Conservation (phyloP, 768 basidiomycete species). For the Termitomyces sp. region DNA sequence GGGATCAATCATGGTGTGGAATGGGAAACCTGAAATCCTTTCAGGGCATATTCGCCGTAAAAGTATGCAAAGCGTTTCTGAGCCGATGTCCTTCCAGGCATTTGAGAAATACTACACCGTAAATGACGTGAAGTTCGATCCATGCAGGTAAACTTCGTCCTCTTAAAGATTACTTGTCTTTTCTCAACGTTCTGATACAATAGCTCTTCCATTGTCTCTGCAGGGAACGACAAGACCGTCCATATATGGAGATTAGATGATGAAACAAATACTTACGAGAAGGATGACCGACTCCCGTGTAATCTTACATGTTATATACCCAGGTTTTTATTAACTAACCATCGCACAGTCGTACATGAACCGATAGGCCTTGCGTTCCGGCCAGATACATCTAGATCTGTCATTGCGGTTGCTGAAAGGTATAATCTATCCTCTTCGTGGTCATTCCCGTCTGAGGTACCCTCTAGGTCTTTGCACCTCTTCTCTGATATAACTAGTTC, state of each 20-base stretch:
- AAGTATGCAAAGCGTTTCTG: neutral
- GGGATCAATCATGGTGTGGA: conserved; percentile 41
- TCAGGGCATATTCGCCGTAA: conserved; percentile 16
- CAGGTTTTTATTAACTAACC: neutral
- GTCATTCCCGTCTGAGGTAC: neutral
- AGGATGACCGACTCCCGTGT: conserved; percentile 1
- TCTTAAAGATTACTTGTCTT: neutral
- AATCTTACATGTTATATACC: neutral
- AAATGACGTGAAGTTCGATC: conserved; percentile 50
- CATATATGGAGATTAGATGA: conserved; percentile 33
- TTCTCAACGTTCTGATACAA: neutral
- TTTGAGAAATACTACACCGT: conserved; percentile 48
- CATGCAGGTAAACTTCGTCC: conserved; percentile 32
- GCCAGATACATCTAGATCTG: conserved; percentile 26
- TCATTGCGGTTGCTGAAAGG: conserved; percentile 39
- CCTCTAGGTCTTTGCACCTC: conserved; percentile 12
- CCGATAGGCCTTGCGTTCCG: conserved; percentile 43
- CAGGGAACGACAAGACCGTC: conserved; percentile 39
- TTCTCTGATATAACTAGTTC: conserved; percentile 12
- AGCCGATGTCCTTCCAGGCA: conserved; percentile 2
- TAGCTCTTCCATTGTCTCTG: conserved; percentile 40
- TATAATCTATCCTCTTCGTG: conserved; percentile 6
- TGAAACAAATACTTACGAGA: conserved; percentile 8
- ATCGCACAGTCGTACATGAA: conserved; percentile 16
- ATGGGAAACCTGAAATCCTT: conserved; percentile 15